Percentiles rank a stretch among this genome's conserved stretches.
Conservation (phyloP, 768 basidiomycete species). For the Amanita brunnescens region DNA sequence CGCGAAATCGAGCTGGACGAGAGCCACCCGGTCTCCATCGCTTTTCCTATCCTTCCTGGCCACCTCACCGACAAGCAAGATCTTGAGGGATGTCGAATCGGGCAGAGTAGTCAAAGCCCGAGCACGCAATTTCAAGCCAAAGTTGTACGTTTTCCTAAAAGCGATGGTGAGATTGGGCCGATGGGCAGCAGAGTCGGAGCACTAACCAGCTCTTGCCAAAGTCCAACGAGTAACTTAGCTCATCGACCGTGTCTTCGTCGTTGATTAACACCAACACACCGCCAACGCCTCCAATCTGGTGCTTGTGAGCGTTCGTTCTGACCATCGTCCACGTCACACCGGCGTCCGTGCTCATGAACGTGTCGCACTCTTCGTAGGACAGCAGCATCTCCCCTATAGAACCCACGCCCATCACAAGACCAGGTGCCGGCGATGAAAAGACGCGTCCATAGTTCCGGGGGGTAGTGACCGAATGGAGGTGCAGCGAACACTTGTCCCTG, state of each 20-base stretch:
- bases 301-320: slow-evolving; percentile 71
- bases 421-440: slow-evolving; percentile 93
- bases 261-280: slow-evolving; percentile 75
- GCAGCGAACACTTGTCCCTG: slow-evolving; percentile 63
- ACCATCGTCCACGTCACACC: slow-evolving; percentile 84
- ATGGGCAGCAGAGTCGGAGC: background rate
- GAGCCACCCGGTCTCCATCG: slow-evolving; percentile 52
- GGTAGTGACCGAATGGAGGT: slow-evolving; percentile 86
- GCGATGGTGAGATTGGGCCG: background rate
- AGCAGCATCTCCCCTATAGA: slow-evolving; percentile 62
- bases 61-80: slow-evolving; percentile 78
- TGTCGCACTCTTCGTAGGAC: slow-evolving; percentile 82
- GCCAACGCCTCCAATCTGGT: slow-evolving; percentile 91
- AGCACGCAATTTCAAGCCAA: slow-evolving; percentile 65
- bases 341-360: slow-evolving; percentile 87
- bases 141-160: slow-evolving; percentile 57
- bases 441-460: slow-evolving; percentile 92
- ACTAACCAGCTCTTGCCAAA: slow-evolving; percentile 77
- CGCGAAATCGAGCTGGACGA: slow-evolving; percentile 80
- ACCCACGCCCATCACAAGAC: slow-evolving; percentile 95
- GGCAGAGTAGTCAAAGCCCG: slow-evolving; percentile 81
- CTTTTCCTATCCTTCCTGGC: slow-evolving; percentile 46
- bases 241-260: slow-evolving; percentile 71
- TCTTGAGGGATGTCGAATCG: slow-evolving; percentile 95
- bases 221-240: slow-evolving; percentile 72